These are phyloP conservation scores for Arxiozyma telluris DNA, from an alignment of 1,139 yeast species.

Conservation along the genomic window DNA sequence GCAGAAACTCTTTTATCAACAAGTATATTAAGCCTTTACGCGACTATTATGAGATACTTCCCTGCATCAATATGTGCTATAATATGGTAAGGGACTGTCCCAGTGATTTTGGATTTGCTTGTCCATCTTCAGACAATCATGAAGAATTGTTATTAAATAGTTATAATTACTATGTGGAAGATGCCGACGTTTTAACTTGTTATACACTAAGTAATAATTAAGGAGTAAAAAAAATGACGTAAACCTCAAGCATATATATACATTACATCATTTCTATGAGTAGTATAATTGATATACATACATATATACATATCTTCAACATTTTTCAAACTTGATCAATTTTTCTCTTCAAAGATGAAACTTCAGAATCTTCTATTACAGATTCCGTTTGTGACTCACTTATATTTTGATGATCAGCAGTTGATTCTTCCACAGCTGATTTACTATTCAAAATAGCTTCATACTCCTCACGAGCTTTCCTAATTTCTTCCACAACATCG, in stretches of 20 bases:
- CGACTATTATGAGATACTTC: slow-evolving; percentile 69
- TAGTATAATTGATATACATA: neutral
- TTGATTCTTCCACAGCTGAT: neutral
- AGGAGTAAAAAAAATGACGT: neutral
- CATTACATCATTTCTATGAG: neutral
- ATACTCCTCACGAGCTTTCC: slow-evolving; percentile 17
- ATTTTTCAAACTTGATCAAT: slow-evolving; percentile 10
- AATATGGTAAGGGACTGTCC: slow-evolving; percentile 81
- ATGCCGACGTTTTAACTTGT: slow-evolving; percentile 26
- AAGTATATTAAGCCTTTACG: slow-evolving; percentile 48
- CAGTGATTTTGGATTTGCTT: slow-evolving; percentile 57
- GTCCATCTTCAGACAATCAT: slow-evolving; percentile 43
- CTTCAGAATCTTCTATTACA: neutral
- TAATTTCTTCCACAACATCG: slow-evolving; percentile 29
- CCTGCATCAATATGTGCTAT: slow-evolving; percentile 77
- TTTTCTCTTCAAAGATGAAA: slow-evolving; percentile 10
- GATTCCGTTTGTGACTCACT: neutral
- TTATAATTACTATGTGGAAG: slow-evolving; percentile 40
- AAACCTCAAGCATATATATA: neutral
- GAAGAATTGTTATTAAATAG: slow-evolving; percentile 35
- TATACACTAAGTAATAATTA: slow-evolving; percentile 2
- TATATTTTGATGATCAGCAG: neutral
- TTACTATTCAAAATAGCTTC: neutral
- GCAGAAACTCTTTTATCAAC: slow-evolving; percentile 56
- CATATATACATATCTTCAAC: neutral